Percentiles rank a stretch among this genome's conserved stretches.
Conservation (phyloP, 2,329 filamentous ascomycete genomes). For the Verticillium zaregamsianum region DNA sequence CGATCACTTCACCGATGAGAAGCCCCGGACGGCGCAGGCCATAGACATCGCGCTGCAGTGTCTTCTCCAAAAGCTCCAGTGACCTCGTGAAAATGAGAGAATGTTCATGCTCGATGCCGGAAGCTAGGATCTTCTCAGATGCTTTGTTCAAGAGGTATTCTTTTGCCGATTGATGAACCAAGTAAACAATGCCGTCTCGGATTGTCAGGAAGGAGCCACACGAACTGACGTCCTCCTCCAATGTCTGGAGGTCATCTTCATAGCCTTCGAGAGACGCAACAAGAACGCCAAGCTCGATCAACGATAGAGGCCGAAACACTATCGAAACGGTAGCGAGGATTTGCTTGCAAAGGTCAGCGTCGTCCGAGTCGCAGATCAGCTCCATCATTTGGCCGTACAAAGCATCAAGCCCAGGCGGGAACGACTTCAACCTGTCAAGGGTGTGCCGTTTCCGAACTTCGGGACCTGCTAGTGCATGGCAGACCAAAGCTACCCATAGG, state of each 20-base stretch:
- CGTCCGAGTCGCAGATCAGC: constrained; percentile 20
- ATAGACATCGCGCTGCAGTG: constrained; percentile 31
- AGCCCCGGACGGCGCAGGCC: constrained; percentile 11
- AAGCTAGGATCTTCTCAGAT: constrained; percentile 21
- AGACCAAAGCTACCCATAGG: constrained; percentile 28
- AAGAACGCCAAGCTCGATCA: constrained; percentile 26
- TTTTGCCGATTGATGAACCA: constrained; percentile 40
- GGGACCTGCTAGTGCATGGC: constrained; percentile 7
- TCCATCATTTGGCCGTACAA: constrained; percentile 35
- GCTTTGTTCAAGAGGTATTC: constrained; percentile 27
- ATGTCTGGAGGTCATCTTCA: background rate
- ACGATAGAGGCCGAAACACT: constrained; percentile 29
- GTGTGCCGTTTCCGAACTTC: constrained; percentile 4
- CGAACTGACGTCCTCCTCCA: constrained; percentile 16
- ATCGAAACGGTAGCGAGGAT: constrained; percentile 26
- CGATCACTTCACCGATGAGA: constrained; percentile 5
- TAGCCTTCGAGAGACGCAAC: constrained; percentile 9
- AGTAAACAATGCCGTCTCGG: constrained; percentile 23
- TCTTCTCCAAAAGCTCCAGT: constrained; percentile 21
- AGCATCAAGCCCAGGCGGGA: constrained; percentile 28
- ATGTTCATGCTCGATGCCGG: constrained; percentile 20
- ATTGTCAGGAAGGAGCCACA: constrained; percentile 33
- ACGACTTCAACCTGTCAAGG: constrained; percentile 1
- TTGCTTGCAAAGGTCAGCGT: constrained; percentile 23
- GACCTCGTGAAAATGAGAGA: constrained; percentile 27